Conservation (phyloP, 495 filamentous ascomycete genomes). For the Penicillium roqueforti region DNA sequence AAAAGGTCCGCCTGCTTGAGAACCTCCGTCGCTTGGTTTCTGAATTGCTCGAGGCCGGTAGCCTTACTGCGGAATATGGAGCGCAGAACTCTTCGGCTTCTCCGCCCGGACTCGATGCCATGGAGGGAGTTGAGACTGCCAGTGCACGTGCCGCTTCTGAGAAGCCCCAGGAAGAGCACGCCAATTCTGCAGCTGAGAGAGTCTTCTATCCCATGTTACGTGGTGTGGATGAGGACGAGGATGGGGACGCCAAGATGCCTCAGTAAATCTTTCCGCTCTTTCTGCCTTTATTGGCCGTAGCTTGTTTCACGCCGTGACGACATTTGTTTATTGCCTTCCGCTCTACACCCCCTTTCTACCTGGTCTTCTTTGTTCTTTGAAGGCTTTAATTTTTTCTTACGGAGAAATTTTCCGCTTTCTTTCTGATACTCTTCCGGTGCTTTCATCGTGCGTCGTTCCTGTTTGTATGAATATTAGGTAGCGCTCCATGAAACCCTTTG, state of each 20-base stretch:
- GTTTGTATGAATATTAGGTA: constrained; percentile 12
- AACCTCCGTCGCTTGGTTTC: constrained; percentile 64
- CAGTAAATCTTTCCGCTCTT: constrained; percentile 10
- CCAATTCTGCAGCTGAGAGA: constrained; percentile 23
- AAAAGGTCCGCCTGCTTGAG: constrained; percentile 78
- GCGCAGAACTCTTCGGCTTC: constrained; percentile 14
- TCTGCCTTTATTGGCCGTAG: constrained; percentile 3
- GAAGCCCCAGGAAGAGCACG: constrained; percentile 16
- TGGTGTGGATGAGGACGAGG: constrained; percentile 38
- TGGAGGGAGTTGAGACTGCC: constrained; percentile 40
- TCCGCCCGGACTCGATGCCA: constrained; percentile 27
- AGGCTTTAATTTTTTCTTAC: neutral
- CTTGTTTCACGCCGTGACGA: constrained; percentile 26
- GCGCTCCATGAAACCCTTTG: neutral
- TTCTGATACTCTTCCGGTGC: neutral
- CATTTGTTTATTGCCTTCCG: constrained; percentile 13
- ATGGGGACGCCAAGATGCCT: constrained; percentile 38
- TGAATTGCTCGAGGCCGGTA: constrained; percentile 57
- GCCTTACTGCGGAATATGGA: constrained; percentile 50
- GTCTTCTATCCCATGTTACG: constrained; percentile 49
- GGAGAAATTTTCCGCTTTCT: neutral
- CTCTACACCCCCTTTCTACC: neutral
- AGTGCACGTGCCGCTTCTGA: constrained; percentile 17
- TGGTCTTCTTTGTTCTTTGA: neutral
- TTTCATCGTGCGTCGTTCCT: constrained; percentile 1